Evolutionary conservation across 768 basidiomycete genomes (phyloP), one percentile per base, ranked within the genome.

Genomic region (Chlorophyllum brunneum): DNA sequence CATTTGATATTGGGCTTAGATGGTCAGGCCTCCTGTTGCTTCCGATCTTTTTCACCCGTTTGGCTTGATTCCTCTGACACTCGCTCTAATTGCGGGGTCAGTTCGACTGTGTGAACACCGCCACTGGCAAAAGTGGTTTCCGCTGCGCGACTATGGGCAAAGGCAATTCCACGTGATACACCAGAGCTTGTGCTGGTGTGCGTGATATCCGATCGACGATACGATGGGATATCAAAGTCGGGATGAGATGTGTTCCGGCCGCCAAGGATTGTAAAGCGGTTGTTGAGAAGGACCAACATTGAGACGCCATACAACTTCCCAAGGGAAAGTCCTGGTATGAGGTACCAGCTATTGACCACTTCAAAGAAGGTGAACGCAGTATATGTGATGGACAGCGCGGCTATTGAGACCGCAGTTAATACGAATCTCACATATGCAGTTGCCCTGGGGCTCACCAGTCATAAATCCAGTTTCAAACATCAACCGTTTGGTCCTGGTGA

Each of bases 261-360:
- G 10, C 40, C 49, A 7, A 22, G 9, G 13, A 51, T 51, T 6
- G 18, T 33, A 11, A 51, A 51, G 3, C 49, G 49, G 23, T 42
- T 51, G 18, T 51, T 51, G 10, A 51, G 24, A 10, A 51, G 30
- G 29, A 51, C 49, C n/a, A 51, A 20, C 39, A 51, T 41, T 7
- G 49, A 40, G 30, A 29, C 42, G 18, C 22, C 29, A 23, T 40
- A 42, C 10, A 51, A 30, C 10, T 49, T 49, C 34, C 37, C 37
- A n/a, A 49, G 24, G 11, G 48, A 16, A 10, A 49, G 27, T 26
- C 48, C 48, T 1, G 48, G 37, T 5, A 49, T 18, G 27, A 49
- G 26, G 18, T 29, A 49, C 37, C 48, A 39, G 16, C 26, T 24
- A 10, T 42, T 16, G 31, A 3, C 16, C 26, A 38, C 10, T 13